Conservation (phyloP, 2,329 filamentous ascomycete species). For the Talaromyces piceae region DNA sequence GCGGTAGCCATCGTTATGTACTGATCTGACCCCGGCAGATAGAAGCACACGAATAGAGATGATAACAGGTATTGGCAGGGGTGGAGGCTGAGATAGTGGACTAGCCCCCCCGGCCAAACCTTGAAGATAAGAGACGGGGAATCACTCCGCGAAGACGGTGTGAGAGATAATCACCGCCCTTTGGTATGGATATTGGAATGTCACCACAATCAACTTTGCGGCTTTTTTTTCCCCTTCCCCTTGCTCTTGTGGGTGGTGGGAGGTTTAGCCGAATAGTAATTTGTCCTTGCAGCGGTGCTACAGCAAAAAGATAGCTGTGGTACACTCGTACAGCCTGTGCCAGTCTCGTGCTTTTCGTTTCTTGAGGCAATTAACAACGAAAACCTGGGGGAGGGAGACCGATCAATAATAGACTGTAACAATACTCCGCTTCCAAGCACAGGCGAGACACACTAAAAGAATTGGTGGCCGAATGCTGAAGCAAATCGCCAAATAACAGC, state of each 20-base stretch:
- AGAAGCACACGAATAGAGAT: conserved; percentile 4
- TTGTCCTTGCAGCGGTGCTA: background rate
- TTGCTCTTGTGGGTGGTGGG: background rate
- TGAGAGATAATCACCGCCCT: too few relatives aligned
- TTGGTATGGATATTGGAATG: background rate
- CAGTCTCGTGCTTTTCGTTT: background rate
- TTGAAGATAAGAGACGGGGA: conserved; percentile 2
- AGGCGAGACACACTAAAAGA: background rate
- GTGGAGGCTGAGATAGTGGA: background rate
- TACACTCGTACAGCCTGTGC: background rate
- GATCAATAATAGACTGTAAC: background rate
- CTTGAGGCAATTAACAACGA: background rate
- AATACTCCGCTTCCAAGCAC: background rate
- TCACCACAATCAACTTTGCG: background rate
- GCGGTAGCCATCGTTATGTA: conserved; percentile 27
- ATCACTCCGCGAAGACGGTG: background rate
- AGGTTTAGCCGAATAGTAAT: background rate
- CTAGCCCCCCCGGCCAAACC: background rate
- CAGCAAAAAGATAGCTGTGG: background rate
- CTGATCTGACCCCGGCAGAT: background rate
- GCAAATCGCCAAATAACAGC: background rate
- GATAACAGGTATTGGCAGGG: conserved; percentile 2
- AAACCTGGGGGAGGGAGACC: background rate
- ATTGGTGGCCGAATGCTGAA: background rate
- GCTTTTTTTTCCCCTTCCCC: background rate